Conservation (phyloP, 495 filamentous ascomycete species). For the Talaromyces nanjingensis region DNA sequence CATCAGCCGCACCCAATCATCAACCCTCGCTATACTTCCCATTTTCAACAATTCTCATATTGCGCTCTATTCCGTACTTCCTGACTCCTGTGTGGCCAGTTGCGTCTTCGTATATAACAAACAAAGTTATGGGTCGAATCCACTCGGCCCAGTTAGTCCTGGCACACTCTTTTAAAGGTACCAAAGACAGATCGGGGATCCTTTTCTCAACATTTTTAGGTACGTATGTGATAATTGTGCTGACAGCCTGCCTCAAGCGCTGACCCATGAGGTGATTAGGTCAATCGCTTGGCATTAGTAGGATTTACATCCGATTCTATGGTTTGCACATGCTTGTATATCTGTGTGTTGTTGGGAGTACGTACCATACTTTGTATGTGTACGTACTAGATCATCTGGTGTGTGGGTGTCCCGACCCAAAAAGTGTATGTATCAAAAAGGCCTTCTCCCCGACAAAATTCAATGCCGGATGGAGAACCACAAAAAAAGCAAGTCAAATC, state of each 20-base stretch:
- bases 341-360: neutral
- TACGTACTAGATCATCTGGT: no score
- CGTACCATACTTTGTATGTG: neutral
- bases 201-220: neutral
- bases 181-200: no score
- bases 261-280: neutral
- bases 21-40: neutral
- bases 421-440: neutral
- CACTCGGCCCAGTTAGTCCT: neutral
- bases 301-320: neutral
- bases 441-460: neutral
- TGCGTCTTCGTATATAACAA: neutral
- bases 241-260: neutral
- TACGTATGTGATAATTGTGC: neutral
- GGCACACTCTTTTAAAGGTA: neutral
- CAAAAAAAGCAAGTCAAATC: neutral
- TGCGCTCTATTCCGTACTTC: neutral
- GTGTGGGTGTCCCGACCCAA: neutral
- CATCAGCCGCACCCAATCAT: neutral
- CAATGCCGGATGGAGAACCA: neutral
- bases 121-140: neutral
- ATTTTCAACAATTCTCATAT: neutral
- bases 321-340: neutral
- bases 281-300: neutral
- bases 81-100: neutral